Evolutionary conservation across 352 stramenopile genomes (phyloP).

Genomic region (Pythium rhizo-oryzae): DNA sequence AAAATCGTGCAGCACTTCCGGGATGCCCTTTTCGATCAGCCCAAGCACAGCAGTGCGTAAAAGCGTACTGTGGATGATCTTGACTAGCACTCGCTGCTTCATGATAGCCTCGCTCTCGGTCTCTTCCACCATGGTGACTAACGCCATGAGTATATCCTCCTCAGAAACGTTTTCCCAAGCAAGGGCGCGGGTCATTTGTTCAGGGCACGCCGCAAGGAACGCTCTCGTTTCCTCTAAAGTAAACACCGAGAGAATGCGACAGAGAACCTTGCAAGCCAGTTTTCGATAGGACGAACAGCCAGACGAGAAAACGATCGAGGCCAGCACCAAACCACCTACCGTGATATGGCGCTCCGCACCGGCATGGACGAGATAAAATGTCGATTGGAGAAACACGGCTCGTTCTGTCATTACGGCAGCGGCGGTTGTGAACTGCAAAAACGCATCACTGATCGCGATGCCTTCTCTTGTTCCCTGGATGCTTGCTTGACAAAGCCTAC

Average conservation of each 20-base stretch:
- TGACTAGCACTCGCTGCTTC: conserved; percentile 30
- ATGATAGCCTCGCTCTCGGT: conserved; percentile 29
- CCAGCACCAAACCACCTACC: conserved; percentile 22
- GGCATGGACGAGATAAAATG: conserved; percentile 28
- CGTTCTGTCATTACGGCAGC: conserved; percentile 25
- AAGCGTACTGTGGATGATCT: conserved; percentile 29
- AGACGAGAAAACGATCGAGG: conserved; percentile 12
- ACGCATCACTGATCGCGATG: background rate
- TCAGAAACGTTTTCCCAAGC: conserved; percentile 12
- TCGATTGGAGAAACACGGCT: conserved; percentile 24
- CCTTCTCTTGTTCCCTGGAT: background rate
- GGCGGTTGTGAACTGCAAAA: conserved; percentile 14
- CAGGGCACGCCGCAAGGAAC: conserved; percentile 11
- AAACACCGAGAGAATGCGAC: conserved; percentile 24
- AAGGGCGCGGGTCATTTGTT: conserved; percentile 22
- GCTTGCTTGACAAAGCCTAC: background rate
- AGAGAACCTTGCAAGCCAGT: conserved; percentile 25
- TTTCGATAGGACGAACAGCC: conserved; percentile 8
- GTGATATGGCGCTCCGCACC: conserved; percentile 17
- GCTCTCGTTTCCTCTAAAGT: conserved; percentile 16
- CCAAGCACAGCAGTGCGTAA: conserved; percentile 32
- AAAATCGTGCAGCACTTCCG: conserved; percentile 31
- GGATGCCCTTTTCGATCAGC: conserved; percentile 37
- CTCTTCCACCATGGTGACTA: conserved; percentile 24
- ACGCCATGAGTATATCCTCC: conserved; percentile 15